Base-by-base conservation (phyloP, 441 rosid genomes). In the Iberis amara region DNA sequence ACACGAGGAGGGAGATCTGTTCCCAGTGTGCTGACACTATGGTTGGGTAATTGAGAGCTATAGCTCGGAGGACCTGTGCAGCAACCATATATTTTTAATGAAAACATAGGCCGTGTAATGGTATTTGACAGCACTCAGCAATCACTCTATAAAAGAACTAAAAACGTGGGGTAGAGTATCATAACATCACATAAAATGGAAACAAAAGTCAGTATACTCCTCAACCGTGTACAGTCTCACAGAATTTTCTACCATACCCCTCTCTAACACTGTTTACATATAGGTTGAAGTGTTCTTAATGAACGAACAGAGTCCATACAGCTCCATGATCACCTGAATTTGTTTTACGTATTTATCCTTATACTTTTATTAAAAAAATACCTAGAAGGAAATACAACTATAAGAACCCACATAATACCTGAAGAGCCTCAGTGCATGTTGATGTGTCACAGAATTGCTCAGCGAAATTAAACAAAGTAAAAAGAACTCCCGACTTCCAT, bases 341-440 rank as follows among this genome's bases (percentile, higher is more conserved):
- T 33, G 40, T 55, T 55, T 8, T 10, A 14, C 8, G 39, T 0
- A 11, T 39, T 43, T 64, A 44, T 38, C 54, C 23, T 57, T 59
- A 37, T 56, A 68, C 15, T 42, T 49, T 40, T 8, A 38, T 18
- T 18, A 18, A 18, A 18, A 48, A 27, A 43, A 30, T 35, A 35
- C 50, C 31, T 32, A 47, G 11, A 57, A 43, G 59, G n/a, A 12
- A 43, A 33, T 49, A 40, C 43, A 57, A 48, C 35, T 30, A 31
- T 18, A 42, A 13, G 61, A 52, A 47, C 30, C 57, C 47, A 42
- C 42, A 23, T 41, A 46, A 63, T 75, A 87, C 98, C 95, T 85
- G 95, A 56, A 91, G 85, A 55, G 96, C 76, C 79, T 87, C 98
- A 73, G 85, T 64, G 76, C 90, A 85, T 56, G 75, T 72, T 41